A percentile compares a stretch with the other conserved stretches of the same genome.
Evolutionary conservation across 2,329 filamentous ascomycete species (phyloP).

Genomic region (Fonsecaea nubica): DNA sequence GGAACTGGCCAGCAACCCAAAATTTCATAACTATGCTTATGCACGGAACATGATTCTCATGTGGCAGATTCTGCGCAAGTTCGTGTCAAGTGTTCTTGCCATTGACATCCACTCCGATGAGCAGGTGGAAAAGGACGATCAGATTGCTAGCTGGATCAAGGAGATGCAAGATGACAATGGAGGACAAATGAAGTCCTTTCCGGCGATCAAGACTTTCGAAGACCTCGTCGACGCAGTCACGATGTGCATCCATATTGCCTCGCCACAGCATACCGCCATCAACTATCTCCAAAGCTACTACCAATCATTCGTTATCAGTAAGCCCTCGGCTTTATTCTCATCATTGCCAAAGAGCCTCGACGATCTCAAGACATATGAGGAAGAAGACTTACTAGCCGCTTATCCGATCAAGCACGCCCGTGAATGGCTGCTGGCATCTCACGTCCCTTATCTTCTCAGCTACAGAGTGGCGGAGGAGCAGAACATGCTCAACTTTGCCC

Average conservation of each 20-base stretch:
- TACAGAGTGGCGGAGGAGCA: conserved; percentile 52
- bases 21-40: conserved; percentile 59
- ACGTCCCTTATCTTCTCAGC: conserved; percentile 56
- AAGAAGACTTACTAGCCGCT: conserved; percentile 48
- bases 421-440: conserved; percentile 56
- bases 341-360: conserved; percentile 19
- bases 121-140: conserved; percentile 42
- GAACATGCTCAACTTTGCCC: conserved; percentile 52
- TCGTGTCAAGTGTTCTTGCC: conserved; percentile 50
- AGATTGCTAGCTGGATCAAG: conserved; percentile 50
- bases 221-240: conserved; percentile 55
- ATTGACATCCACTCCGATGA: conserved; percentile 46
- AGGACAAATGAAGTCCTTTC: conserved; percentile 53
- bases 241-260: conserved; percentile 61
- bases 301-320: conserved; percentile 56
- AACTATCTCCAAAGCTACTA: conserved; percentile 63
- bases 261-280: conserved; percentile 58
- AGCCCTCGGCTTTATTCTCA: conserved; percentile 38
- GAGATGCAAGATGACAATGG: conserved; percentile 48
- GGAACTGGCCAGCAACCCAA: conserved; percentile 37
- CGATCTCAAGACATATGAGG: conserved; percentile 42
- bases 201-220: conserved; percentile 51
- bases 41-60: conserved; percentile 55
- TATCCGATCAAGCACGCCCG: conserved; percentile 52
- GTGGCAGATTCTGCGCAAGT: conserved; percentile 54